A percentile compares a stretch with the other conserved stretches of the same genome.
Conservation (phyloP, 2,329 filamentous ascomycete species). For the Arachnomyces sp. region DNA sequence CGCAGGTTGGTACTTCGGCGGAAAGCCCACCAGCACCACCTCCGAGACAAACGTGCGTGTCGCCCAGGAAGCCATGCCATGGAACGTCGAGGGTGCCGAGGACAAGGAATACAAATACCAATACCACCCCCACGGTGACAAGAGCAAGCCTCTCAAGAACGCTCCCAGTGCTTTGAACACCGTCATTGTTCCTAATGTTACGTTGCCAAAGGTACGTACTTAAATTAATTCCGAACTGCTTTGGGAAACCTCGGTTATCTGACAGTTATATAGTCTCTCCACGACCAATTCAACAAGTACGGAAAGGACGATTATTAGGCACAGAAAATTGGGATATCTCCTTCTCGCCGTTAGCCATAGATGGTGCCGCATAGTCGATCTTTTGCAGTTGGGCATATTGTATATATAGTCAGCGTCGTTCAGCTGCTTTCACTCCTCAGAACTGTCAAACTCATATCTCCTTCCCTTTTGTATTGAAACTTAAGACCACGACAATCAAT, state of each 20-base stretch:
- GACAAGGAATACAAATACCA: constrained; percentile 58
- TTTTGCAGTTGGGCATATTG: background rate
- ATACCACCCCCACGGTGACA: constrained; percentile 80
- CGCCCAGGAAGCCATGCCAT: constrained; percentile 74
- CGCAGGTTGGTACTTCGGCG: constrained; percentile 72
- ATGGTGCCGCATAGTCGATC: constrained; percentile 1
- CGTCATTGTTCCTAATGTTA: constrained; percentile 88
- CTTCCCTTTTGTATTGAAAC: no score
- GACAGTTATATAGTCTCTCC: constrained; percentile 56
- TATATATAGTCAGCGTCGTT: background rate
- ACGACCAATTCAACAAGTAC: constrained; percentile 99
- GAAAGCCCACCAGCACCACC: constrained; percentile 73
- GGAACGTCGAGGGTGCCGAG: constrained; percentile 69
- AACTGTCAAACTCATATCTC: no score
- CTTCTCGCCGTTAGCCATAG: constrained; percentile 28
- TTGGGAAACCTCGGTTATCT: constrained; percentile 2
- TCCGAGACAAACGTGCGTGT: constrained; percentile 73
- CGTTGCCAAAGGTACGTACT: constrained; percentile 67
- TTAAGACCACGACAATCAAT: no score
- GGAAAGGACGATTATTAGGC: constrained; percentile 75
- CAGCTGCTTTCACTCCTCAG: no score
- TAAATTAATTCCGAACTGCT: background rate
- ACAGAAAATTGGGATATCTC: constrained; percentile 10
- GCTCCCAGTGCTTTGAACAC: constrained; percentile 93
- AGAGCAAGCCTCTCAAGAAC: constrained; percentile 65